These are phyloP conservation scores for Trichoderma citrinoviride DNA, from an alignment of 2,329 filamentous ascomycete genomes.

Conservation along the genomic window DNA sequence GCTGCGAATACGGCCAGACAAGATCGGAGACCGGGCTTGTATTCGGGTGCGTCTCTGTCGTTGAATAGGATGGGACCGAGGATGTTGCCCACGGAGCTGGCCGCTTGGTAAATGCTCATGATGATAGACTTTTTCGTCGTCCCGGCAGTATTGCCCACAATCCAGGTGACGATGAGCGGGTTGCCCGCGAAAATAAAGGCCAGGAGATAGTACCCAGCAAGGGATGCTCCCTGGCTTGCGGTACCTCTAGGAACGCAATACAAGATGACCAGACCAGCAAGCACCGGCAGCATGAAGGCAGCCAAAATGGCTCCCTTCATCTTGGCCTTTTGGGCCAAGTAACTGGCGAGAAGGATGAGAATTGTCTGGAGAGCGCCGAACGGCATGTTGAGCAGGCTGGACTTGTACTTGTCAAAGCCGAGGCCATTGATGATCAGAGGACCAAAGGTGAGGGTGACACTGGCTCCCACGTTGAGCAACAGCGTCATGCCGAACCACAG, in stretches of 20 bases:
- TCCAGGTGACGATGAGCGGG: constrained; percentile 65
- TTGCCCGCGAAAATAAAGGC: constrained; percentile 65
- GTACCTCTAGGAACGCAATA: constrained; percentile 52
- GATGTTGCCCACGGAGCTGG: constrained; percentile 62
- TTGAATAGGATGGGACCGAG: constrained; percentile 64
- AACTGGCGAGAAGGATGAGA: constrained; percentile 58
- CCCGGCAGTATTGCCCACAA: constrained; percentile 66
- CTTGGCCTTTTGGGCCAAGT: constrained; percentile 53
- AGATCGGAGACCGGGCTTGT: constrained; percentile 55
- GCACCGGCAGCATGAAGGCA: constrained; percentile 55
- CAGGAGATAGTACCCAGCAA: constrained; percentile 63
- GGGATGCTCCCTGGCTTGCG: constrained; percentile 39
- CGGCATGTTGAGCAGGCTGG: constrained; percentile 64
- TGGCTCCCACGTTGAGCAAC: constrained; percentile 62
- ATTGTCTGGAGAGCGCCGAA: constrained; percentile 62
- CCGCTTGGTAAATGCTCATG: constrained; percentile 63
- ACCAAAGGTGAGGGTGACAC: constrained; percentile 63
- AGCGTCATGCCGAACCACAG: constrained; percentile 61
- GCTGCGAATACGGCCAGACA: constrained; percentile 55
- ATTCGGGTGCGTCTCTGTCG: constrained; percentile 55
- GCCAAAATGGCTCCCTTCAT: constrained; percentile 57
- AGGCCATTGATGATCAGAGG: constrained; percentile 61
- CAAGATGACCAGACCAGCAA: constrained; percentile 56
- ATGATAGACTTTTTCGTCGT: constrained; percentile 65
- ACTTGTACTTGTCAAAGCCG: constrained; percentile 56